Conservation (phyloP, 1,284 basidiomycete genomes). For the Marasmius sp. region DNA sequence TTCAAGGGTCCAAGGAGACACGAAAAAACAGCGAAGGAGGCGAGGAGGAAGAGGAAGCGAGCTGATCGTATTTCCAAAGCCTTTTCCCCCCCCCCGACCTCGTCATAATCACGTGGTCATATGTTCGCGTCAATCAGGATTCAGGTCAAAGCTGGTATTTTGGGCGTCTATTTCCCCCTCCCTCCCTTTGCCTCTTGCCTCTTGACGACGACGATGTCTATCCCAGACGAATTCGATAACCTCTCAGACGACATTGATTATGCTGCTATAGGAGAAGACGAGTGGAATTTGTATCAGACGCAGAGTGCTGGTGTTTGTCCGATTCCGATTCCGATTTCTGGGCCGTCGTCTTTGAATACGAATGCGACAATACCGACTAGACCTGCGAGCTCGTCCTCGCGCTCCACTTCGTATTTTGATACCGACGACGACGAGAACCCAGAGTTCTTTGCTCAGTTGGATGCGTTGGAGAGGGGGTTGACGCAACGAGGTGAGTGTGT, state of each 20-base stretch:
- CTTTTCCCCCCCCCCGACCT: no score
- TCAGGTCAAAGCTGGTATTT: background rate
- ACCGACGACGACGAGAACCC: conserved; percentile 29
- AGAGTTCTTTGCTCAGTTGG: conserved; percentile 35
- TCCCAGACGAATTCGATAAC: conserved; percentile 11
- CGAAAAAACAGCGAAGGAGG: no score
- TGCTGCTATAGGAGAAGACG: conserved; percentile 8
- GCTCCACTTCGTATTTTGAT: conserved; percentile 27
- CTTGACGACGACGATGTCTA: no score
- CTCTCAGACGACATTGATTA: conserved; percentile 12
- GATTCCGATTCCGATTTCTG: background rate
- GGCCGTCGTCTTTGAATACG: background rate
- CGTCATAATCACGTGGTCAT: background rate
- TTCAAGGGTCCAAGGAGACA: no score
- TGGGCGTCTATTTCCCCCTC: background rate
- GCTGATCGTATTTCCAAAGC: no score
- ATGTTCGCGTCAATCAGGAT: background rate
- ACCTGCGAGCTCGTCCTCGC: conserved; percentile 13
- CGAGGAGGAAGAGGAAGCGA: no score
- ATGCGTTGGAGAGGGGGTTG: conserved; percentile 35
- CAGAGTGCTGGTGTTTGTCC: background rate
- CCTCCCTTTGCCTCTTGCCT: no score
- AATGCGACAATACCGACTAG: background rate
- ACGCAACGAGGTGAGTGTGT: conserved; percentile 1
- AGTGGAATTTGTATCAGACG: conserved; percentile 10